Percentiles rank a stretch among this genome's conserved stretches.
Evolutionary conservation across 2,329 filamentous ascomycete genomes (phyloP).

Genomic region (Paracoccidioides brasiliensis): DNA sequence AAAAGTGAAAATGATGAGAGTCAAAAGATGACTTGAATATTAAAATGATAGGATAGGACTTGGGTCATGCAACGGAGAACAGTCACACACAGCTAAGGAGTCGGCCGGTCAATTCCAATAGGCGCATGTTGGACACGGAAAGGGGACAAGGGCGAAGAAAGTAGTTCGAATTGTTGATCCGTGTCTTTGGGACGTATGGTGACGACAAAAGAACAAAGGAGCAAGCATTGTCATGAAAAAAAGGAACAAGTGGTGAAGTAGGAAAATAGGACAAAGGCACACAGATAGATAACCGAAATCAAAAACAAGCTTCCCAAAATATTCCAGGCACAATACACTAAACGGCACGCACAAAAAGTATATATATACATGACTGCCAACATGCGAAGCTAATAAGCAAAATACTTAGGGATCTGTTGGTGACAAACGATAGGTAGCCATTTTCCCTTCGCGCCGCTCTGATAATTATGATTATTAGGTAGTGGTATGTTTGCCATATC

Average conservation of each 20-base stretch:
- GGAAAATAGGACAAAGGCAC: slow-evolving; percentile 4
- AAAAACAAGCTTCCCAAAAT: slow-evolving; percentile 9
- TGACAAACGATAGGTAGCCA: not conserved
- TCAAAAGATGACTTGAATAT: no score
- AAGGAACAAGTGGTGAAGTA: slow-evolving; percentile 1
- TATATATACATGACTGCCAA: not conserved
- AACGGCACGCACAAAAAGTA: not conserved
- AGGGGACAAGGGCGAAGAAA: slow-evolving; percentile 2
- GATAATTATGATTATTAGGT: not conserved
- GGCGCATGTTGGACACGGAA: not conserved
- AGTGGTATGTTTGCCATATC: not conserved
- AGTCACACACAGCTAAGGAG: not conserved
- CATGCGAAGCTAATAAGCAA: not conserved
- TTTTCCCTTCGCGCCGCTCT: not conserved
- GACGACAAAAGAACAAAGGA: not conserved
- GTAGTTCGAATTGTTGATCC: not conserved
- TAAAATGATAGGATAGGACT: not conserved
- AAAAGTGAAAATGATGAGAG: not conserved
- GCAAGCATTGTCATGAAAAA: not conserved
- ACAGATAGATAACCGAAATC: slow-evolving; percentile 5
- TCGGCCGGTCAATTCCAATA: not conserved
- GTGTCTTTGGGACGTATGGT: slow-evolving; percentile 4
- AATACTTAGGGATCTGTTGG: not conserved
- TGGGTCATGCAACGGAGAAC: not conserved
- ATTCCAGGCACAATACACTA: not conserved